Base-by-base conservation (phyloP, 257 asterid genomes). In the Coffea canephora region DNA sequence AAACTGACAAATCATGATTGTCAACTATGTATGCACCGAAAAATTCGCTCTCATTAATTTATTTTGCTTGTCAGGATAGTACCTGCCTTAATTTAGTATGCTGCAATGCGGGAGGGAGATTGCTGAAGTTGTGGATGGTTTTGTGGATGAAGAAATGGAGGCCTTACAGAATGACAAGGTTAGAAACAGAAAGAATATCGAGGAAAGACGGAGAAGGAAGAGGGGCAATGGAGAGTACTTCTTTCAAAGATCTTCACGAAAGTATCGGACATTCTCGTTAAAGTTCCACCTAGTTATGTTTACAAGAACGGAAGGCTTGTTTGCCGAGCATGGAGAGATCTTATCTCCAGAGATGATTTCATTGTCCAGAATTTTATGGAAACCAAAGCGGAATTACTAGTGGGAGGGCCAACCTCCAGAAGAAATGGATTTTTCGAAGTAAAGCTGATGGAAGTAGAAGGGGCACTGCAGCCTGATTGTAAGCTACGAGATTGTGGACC, bases 241-340 rank as follows among this genome's bases (percentile, higher is more conserved):
- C 19, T 34, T 62, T 83, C 41, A 8, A 54, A 6, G 48, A 79
- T 70, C 34, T 75, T 76, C 83, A 67, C 13, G 49, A 69, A 50
- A 4, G 82, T 52, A 43, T 83, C 57, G 11, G 62, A 55, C 49
- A 83, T 83, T 77, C 81, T 75, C 2, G 79, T 71, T 41, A 83
- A 79, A 74, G 34, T 83, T 52, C 78, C 81, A 15, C 57, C 83
- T 1, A 55, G 31, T 27, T 36, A 75, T 41, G 39, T 78, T 52
- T 31, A 68, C 27, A 71, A 50, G 71, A 64, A 69, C 54, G 74
- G 21, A 65, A 79, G n/a, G 72, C 68, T 31, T 13, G 81, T 79
- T 12, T 70, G 83, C 75, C 71, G 57, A 23, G 8, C 81, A 18
- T 76, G 81, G 86, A 61, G 74, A 49, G 65, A 76, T 4, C 62